Evolutionary conservation across 192 early-diverging fungal genomes (phyloP), one percentile per base, ranked within the genome.

Genomic region (Dissophora globulifera): DNA sequence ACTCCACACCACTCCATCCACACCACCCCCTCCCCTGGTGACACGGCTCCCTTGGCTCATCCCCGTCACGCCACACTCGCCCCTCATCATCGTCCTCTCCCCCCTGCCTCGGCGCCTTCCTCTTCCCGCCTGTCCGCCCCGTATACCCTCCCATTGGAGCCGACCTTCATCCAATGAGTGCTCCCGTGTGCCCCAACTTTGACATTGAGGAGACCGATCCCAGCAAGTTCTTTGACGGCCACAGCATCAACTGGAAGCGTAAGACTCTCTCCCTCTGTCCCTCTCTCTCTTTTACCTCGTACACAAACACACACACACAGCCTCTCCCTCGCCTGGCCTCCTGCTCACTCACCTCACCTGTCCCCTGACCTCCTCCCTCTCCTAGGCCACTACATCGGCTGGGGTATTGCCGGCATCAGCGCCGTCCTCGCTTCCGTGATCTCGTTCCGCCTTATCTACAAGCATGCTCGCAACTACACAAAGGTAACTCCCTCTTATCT

Each of bases 381-480:
- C 13, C 45, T 58, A 75, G 84, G 84, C 5, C 87, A 88, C 64
- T 81, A 84, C 47, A 80, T 89, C 49, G 88, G 88, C 12, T 89
- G 88, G 88, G 79, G 78, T 45, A 55, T 89, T 25, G 74, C 85
- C 10, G 86, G 85, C 32, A 22, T 74, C 19, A 87, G 82, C 74
- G 83, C 86, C 0, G 62, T 89, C 22, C 69, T 71, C 3, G 82
- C 88, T 0, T 83, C 81, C 17, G 43, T 86, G 13, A 71, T 88
- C 50, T 83, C 86, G 50, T 72, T 71, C 25, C 20, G 82, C 11
- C 81, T 87, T 20, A 78, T 89, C 15, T 65, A 78, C 23, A 70
- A 58, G 43, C 88, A 89, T 72, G 79, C 85, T 17, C 79, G 78
- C 61, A 67, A 87, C 72, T 89, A 89, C 61, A 84, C 63, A 13